Evolutionary conservation across 2,329 filamentous ascomycete genomes (phyloP), one percentile per base, ranked within the genome.

Genomic region (Neopestalotiopsis sp.): DNA sequence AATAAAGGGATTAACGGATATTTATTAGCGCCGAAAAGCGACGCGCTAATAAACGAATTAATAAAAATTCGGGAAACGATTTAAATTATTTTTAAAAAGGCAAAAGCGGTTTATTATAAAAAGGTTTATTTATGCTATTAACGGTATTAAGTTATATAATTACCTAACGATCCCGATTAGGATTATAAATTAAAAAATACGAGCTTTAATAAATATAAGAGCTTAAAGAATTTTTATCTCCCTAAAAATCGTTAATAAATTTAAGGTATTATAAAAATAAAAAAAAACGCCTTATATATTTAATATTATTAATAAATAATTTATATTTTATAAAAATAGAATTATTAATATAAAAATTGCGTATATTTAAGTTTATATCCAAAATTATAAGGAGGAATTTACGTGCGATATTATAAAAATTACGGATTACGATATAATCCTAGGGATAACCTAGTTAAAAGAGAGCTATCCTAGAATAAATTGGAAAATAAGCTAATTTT

Each of bases 381-480:
- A n/a, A n/a, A n/a, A 24, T 24, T 24, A 24, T 24, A 24, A 24
- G 2, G 2, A 24, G n/a, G n/a, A n/a, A 24, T 24, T 24, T 45
- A 59, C 20, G 38, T 67, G 28, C 17, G 17, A 67, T 60, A 59
- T 67, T 67, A 67, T 9, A 3, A 9, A 67, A 1, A 67, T 67
- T 34, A 57, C 24, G 20, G 34, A 58, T 20, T 67, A 67, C 24
- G 28, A 67, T 45, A 4, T 67, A 45, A 32, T 67, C 1, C 30
- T 67, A 67, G 49, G 7, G 1, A 67, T 67, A 67, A 52, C 38
- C 32, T 67, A 60, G 3, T 60, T 67, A 49, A 67, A 24, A n/a
- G n/a, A n/a, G n/a, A n/a, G n/a, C n/a, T n/a, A n/a, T n/a, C n/a
- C n/a, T n/a, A n/a, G n/a, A n/a, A n/a, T 67, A 34, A 67, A 59